These are phyloP conservation scores for Pichia sp. DNA, from an alignment of 1,139 yeast genomes.

Conservation along the genomic window DNA sequence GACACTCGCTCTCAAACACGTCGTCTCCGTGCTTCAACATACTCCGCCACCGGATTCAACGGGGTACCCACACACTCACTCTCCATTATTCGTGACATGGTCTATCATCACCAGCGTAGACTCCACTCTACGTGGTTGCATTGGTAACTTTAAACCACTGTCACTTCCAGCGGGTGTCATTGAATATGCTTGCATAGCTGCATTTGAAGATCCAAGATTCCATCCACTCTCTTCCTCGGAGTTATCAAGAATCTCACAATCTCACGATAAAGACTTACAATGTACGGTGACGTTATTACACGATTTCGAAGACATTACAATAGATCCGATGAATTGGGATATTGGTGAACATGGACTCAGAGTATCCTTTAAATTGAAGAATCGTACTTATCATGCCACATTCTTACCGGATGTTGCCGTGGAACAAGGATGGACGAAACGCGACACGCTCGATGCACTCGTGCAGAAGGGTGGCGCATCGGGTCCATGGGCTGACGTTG, in stretches of 20 bases:
- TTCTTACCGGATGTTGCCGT: conserved; percentile 85
- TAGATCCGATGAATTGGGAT: conserved; percentile 61
- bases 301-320: conserved; percentile 44
- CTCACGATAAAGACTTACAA: conserved; percentile 26
- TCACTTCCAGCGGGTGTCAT: conserved; percentile 2
- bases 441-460: conserved; percentile 62
- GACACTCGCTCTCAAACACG: too few species aligned
- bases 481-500: conserved; percentile 11
- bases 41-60: too few species aligned
- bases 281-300: conserved; percentile 61
- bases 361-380: conserved; percentile 27
- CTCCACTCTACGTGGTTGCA: conserved; percentile 4
- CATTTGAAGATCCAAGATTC: conserved; percentile 41
- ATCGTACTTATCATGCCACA: conserved; percentile 43
- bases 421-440: conserved; percentile 82
- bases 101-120: conserved; percentile 30
- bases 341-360: conserved; percentile 79
- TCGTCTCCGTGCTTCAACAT: too few species aligned
- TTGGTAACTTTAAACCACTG: conserved; percentile 3
- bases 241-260: conserved; percentile 28
- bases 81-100: conserved; percentile 87
- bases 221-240: conserved; percentile 55
- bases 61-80: too few species aligned
- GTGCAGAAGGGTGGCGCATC: conserved; percentile 62
- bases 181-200: conserved; percentile 5